A percentile compares a stretch with the other conserved stretches of the same genome.
phyloP scores from a whole-genome alignment of 1,139 yeast genomes.

The Magnusiomyces clavatus region DNA sequence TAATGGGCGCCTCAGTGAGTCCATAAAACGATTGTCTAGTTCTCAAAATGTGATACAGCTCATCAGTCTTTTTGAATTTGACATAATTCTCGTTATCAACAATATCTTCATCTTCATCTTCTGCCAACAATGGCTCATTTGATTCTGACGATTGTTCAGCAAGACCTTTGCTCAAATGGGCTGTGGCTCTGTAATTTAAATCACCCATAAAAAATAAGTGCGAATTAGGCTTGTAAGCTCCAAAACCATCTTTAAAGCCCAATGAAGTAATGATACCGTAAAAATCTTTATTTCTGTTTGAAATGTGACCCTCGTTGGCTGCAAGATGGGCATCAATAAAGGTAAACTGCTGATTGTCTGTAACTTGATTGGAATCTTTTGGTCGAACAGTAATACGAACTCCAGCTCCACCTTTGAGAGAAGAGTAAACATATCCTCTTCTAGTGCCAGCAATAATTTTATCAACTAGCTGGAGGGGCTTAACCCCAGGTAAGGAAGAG shows the following conservation, averaged over 20 bases:
- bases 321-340: slow-evolving; percentile 65
- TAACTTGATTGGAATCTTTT: slow-evolving; percentile 13
- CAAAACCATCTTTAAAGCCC: slow-evolving; percentile 54
- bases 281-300: slow-evolving; percentile 47
- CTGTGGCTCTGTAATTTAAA: slow-evolving; percentile 60
- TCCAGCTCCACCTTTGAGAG: slow-evolving; percentile 71
- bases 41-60: slow-evolving; percentile 42
- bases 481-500: slow-evolving; percentile 19
- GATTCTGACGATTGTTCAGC: neutral
- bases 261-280: slow-evolving; percentile 44
- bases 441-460: slow-evolving; percentile 29
- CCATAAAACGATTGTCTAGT: slow-evolving; percentile 48
- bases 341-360: slow-evolving; percentile 38
- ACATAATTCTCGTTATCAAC: slow-evolving; percentile 1
- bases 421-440: slow-evolving; percentile 54
- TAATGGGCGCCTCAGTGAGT: slow-evolving; percentile 53
- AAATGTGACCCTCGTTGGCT: slow-evolving; percentile 65
- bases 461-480: slow-evolving; percentile 29
- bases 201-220: slow-evolving; percentile 79
- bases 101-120: slow-evolving; percentile 16
- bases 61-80: slow-evolving; percentile 41
- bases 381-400: slow-evolving; percentile 40
- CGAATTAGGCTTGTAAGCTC: slow-evolving; percentile 44
- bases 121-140: slow-evolving; percentile 1
- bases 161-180: neutral